phyloP scores from a whole-genome alignment of 1,284 basidiomycete genomes.

The Apiotrichum akiyoshidainum region DNA sequence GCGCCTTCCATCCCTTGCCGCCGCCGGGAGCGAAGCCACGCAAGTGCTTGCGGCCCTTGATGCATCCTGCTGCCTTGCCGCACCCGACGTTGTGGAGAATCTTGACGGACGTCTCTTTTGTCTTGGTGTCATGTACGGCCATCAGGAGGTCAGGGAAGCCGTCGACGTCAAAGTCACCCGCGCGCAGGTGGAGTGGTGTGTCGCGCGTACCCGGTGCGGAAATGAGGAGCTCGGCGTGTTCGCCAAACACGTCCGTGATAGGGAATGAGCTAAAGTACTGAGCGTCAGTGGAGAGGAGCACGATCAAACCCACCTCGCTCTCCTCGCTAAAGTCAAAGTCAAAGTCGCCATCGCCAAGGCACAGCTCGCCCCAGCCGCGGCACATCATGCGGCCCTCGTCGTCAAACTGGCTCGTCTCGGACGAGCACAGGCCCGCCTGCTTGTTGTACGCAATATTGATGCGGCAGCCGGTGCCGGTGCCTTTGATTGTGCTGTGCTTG shows the following conservation, averaged over 20 bases:
- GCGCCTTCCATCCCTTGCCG: constrained; percentile 60
- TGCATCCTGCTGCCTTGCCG: constrained; percentile 44
- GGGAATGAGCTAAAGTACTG: constrained; percentile 69
- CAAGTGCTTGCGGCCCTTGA: constrained; percentile 42
- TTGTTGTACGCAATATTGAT: constrained; percentile 93
- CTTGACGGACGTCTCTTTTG: constrained; percentile 53
- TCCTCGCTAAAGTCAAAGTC: constrained; percentile 64
- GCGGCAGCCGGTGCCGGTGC: constrained; percentile 69
- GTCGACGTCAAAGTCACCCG: constrained; percentile 90
- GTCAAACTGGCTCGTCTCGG: constrained; percentile 23
- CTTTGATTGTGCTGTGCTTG: constrained; percentile 62
- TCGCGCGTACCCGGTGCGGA: constrained; percentile 54
- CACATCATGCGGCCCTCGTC: constrained; percentile 54
- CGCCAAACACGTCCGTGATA: constrained; percentile 60
- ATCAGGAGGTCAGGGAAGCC: constrained; percentile 89
- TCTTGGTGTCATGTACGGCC: constrained; percentile 53
- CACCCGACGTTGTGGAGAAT: constrained; percentile 74
- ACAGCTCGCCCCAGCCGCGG: constrained; percentile 74
- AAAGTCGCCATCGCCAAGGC: constrained; percentile 75
- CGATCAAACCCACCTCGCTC: constrained; percentile 58
- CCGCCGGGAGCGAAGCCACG: constrained; percentile 63
- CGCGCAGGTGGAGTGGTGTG: constrained; percentile 71
- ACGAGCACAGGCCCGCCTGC: constrained; percentile 75
- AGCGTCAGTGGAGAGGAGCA: neutral
- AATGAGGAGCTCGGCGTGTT: constrained; percentile 60